phyloP scores from a whole-genome alignment of 202 grass and related monocot species.

The Cymbopogon flexuosus region DNA sequence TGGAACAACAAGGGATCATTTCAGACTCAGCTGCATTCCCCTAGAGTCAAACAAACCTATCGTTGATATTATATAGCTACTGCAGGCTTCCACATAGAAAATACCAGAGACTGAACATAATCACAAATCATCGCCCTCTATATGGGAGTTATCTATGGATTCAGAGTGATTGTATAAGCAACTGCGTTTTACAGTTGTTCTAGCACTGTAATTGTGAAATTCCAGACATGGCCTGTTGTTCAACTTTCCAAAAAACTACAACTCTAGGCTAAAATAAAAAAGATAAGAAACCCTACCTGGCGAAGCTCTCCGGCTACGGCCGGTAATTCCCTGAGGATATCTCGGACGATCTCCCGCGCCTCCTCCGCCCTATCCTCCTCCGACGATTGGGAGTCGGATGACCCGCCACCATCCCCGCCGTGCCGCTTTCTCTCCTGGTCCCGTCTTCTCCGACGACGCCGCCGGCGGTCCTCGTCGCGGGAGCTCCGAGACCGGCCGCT shows the following conservation, averaged over 20 bases:
- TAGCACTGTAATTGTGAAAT: background rate
- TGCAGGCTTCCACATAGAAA: background rate
- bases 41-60: background rate
- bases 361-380: conserved; percentile 35
- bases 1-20: background rate
- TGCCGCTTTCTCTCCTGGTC: conserved; percentile 26
- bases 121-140: background rate
- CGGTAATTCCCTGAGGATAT: conserved; percentile 58
- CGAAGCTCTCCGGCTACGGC: conserved; percentile 52
- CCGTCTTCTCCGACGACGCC: conserved; percentile 23
- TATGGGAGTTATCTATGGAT: background rate
- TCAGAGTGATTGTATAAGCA: background rate
- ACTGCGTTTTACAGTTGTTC: background rate
- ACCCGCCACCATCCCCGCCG: background rate
- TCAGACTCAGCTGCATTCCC: background rate
- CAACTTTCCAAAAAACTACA: background rate
- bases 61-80: background rate
- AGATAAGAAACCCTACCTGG: conserved; percentile 45
- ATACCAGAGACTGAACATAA: background rate
- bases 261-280: background rate
- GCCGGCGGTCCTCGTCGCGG: conserved; percentile 38
- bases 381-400: conserved; percentile 32
- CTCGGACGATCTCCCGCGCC: conserved; percentile 50
- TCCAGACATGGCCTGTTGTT: background rate
- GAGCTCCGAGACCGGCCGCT: conserved; percentile 37